Conservation (phyloP, 2,329 filamentous ascomycete species). For the Colletotrichum tofieldiae region DNA sequence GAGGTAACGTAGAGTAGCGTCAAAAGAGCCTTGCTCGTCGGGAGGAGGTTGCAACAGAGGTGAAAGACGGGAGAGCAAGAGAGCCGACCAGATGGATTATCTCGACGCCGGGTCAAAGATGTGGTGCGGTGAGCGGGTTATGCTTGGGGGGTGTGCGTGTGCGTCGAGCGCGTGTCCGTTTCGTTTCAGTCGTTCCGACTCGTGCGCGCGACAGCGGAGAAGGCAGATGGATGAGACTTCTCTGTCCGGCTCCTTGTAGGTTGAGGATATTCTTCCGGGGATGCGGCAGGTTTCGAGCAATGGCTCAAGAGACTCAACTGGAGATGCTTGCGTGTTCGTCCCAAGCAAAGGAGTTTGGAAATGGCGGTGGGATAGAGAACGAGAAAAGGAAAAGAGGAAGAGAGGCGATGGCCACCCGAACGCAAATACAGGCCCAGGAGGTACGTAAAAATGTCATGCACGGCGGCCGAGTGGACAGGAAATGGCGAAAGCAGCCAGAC, state of each 20-base stretch:
- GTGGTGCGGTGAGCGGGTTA: conserved; percentile 8
- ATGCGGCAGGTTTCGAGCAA: background rate
- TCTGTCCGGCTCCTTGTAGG: background rate
- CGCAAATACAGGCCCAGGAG: background rate
- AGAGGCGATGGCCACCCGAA: background rate
- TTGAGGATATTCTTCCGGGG: background rate
- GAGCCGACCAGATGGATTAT: background rate
- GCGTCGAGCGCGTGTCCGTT: conserved; percentile 23
- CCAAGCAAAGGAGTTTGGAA: background rate
- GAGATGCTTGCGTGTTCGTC: background rate
- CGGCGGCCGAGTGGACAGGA: background rate
- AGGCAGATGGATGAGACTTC: background rate
- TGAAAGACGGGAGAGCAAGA: background rate
- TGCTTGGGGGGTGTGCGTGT: conserved; percentile 4
- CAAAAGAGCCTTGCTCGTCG: background rate
- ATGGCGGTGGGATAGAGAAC: conserved; percentile 1
- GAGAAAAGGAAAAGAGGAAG: background rate
- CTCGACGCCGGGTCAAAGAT: conserved; percentile 16
- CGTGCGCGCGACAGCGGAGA: conserved; percentile 14
- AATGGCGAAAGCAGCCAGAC: conserved; percentile 12
- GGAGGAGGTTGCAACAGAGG: background rate
- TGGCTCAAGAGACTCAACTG: background rate
- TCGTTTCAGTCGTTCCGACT: conserved; percentile 27
- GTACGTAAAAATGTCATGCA: conserved; percentile 19
- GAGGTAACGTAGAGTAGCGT: background rate